A percentile compares a stretch with the other conserved stretches of the same genome.
Evolutionary conservation across 2,329 filamentous ascomycete species (phyloP).

Genomic region (Ceratocystis cubensis): DNA sequence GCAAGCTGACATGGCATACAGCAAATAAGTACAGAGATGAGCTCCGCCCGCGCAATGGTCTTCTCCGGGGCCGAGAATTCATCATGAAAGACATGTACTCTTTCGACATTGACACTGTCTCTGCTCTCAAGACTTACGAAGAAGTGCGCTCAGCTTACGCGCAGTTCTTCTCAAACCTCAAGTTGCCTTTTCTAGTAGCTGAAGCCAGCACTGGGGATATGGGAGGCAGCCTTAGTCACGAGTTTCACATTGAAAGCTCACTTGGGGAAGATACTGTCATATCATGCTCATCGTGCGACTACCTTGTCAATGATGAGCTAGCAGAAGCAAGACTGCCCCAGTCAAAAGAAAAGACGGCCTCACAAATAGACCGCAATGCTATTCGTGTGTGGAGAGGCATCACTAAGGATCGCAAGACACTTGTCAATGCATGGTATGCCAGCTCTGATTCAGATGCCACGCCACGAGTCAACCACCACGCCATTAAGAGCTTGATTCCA

Average conservation of each 20-base stretch:
- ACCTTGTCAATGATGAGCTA: conserved; percentile 82
- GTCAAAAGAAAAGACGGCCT: not conserved
- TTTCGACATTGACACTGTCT: conserved; percentile 57
- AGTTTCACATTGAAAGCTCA: conserved; percentile 72
- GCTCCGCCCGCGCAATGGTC: conserved; percentile 70
- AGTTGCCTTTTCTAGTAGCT: conserved; percentile 70
- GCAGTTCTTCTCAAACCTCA: conserved; percentile 68
- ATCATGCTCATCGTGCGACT: conserved; percentile 58
- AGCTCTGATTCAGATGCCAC: conserved; percentile 24
- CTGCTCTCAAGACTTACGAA: conserved; percentile 70
- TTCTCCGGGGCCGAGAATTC: conserved; percentile 82
- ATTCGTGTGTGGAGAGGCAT: conserved; percentile 47
- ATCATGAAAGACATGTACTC: conserved; percentile 98
- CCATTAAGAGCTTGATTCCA: conserved; percentile 52
- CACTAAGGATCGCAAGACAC: conserved; percentile 51
- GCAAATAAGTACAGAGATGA: conserved; percentile 93
- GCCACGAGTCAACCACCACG: conserved; percentile 37
- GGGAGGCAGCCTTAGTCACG: conserved; percentile 84
- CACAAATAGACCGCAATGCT: not conserved
- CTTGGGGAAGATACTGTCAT: conserved; percentile 80
- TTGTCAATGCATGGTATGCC: conserved; percentile 60
- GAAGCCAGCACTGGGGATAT: conserved; percentile 93
- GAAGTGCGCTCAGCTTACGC: conserved; percentile 62
- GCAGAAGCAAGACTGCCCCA: conserved; percentile 32
- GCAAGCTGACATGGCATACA: conserved; percentile 27